These are phyloP conservation scores for Fibroporia radiculosa DNA, from an alignment of 768 basidiomycete genomes.

Conservation along the genomic window DNA sequence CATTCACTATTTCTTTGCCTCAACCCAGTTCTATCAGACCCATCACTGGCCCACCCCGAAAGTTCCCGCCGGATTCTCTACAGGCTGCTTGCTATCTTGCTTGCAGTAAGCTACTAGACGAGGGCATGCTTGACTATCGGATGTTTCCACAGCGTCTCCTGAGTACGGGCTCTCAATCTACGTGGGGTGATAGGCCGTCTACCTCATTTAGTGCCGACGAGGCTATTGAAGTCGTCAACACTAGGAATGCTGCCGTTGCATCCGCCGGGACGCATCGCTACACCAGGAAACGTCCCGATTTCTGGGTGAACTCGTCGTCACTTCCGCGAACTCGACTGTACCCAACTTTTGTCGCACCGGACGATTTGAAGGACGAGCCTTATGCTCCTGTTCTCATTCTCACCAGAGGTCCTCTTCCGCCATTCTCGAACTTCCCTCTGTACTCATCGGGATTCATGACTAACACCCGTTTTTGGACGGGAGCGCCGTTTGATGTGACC, in stretches of 20 bases:
- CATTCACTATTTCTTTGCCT: constrained; percentile 16
- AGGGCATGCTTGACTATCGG: constrained; percentile 14
- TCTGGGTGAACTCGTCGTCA: constrained; percentile 46
- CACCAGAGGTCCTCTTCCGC: constrained; percentile 59
- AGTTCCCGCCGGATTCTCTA: constrained; percentile 5
- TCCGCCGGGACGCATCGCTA: constrained; percentile 44
- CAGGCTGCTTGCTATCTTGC: constrained; percentile 9
- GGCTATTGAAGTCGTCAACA: not conserved
- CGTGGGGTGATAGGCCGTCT: too few relatives aligned
- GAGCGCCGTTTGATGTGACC: constrained; percentile 42
- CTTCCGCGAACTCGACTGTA: constrained; percentile 31
- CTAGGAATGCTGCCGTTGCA: constrained; percentile 5
- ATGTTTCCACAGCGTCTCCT: constrained; percentile 32
- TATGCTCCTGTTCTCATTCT: constrained; percentile 59
- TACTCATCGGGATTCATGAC: constrained; percentile 47
- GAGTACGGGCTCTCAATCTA: too few relatives aligned
- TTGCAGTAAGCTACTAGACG: constrained; percentile 9
- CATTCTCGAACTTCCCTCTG: constrained; percentile 45
- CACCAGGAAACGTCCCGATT: constrained; percentile 49
- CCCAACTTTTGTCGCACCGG: constrained; percentile 44
- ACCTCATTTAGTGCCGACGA: too few relatives aligned
- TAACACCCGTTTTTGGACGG: constrained; percentile 36
- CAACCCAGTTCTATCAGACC: not conserved
- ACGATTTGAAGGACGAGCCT: constrained; percentile 20
- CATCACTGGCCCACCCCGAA: constrained; percentile 5